Base-by-base conservation (phyloP, 164 flowering plant genomes). In the Berberis vulgaris region DNA sequence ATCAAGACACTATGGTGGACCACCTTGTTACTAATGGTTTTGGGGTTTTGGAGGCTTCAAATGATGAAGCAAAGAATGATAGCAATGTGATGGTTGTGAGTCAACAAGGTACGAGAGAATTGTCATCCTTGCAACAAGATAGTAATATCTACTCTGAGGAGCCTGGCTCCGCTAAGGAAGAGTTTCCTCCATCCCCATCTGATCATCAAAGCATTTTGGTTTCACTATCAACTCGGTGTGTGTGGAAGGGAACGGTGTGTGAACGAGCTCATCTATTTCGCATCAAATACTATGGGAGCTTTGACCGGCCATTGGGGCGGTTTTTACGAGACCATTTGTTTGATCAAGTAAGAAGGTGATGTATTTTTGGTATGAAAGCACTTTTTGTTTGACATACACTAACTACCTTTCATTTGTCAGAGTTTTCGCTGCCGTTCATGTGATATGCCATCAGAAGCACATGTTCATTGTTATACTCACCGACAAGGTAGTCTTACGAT, bases 161-260 rank as follows among this genome's bases (percentile, higher is more conserved):
- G 64, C 76, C 63, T 42, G 78, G 54, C 47, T 62, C 78, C 55
- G 64, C 70, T 42, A 84, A 86, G 70, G 97, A 94, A 74, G 97
- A 85, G 73, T 91, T 94, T 69, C 89, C 96, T 67, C 96, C 95
- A 54, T 82, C 96, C 45, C 88, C 97, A 55, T 85, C 96, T 63
- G 95, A 91, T 60, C 87, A 88, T 72, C 99, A 89, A 71, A 95
- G 99, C 79, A 95, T 95, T 65, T 72, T 95, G 80, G 98, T 95
- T 43, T 89, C 97, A 10, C 74, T 88, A 57, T 95, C 97, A 57
- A 83, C 96, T 38, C 82, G 99, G 57, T 88, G 96, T 68, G 89
- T 91, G 65, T 91, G 96, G 98, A 95, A 89, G 70, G 98, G 97
- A 26, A 95, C 97, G 56, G 95, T 91, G 2, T 95, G 99, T 78